Evolutionary conservation across 805 yeast species (phyloP).

Genomic region (Pichia thaimueangensis): DNA sequence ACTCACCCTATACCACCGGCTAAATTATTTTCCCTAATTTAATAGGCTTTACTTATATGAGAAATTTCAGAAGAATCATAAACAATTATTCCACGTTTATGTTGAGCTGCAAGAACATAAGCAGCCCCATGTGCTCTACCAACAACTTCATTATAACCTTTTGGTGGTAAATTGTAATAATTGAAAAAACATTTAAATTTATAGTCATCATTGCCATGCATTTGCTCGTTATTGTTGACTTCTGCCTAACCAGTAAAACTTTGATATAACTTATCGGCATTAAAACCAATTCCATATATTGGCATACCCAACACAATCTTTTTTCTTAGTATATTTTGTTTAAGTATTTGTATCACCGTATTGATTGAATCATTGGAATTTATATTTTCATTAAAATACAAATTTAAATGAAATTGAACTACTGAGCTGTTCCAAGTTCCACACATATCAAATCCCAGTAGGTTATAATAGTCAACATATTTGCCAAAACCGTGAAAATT

Average conservation of each 20-base stretch:
- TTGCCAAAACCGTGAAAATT: slow-evolving; percentile 49
- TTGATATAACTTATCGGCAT: slow-evolving; percentile 11
- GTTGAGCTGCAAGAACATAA: too few relatives aligned
- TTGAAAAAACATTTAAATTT: slow-evolving; percentile 17
- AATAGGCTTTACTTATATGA: slow-evolving; percentile 52
- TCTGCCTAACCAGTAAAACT: slow-evolving; percentile 21
- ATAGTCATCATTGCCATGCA: slow-evolving; percentile 4
- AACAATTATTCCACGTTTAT: slow-evolving; percentile 39
- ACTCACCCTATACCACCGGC: slow-evolving; percentile 98
- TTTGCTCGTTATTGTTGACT: slow-evolving; percentile 8
- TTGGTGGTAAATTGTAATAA: slow-evolving; percentile 22
- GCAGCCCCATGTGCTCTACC: slow-evolving; percentile 52
- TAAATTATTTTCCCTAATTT: slow-evolving; percentile 39
- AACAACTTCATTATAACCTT: slow-evolving; percentile 35
- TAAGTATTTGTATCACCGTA: slow-evolving; percentile 33
- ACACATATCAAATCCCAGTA: slow-evolving; percentile 87
- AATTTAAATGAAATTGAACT: slow-evolving; percentile 66
- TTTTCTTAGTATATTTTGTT: slow-evolving; percentile 9
- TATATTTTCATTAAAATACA: slow-evolving; percentile 30
- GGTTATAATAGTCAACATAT: slow-evolving; percentile 64
- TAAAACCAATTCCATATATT: slow-evolving; percentile 54
- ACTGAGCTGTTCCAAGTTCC: slow-evolving; percentile 70
- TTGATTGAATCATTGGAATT: slow-evolving; percentile 39
- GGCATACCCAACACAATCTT: slow-evolving; percentile 85
- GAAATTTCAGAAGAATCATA: slow-evolving; percentile 62